Percentiles rank a stretch among this genome's conserved stretches.
These are phyloP conservation scores for Pythium aristosporum DNA, from an alignment of 352 stramenopile genomes.

Conservation along the genomic window DNA sequence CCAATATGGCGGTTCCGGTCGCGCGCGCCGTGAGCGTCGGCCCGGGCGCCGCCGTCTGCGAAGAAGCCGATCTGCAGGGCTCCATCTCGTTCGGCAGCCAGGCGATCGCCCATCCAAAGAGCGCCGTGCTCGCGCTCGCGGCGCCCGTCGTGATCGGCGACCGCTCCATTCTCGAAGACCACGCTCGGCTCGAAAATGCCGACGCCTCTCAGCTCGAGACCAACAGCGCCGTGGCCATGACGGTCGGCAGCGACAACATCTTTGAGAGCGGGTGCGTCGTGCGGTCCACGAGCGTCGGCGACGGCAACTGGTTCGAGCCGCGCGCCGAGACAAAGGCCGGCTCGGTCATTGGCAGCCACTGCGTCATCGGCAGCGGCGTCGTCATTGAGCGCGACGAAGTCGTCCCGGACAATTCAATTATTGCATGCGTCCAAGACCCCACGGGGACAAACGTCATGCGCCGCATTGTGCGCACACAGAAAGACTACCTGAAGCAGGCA, in stretches of 20 bases:
- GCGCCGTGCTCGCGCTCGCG: constrained; percentile 28
- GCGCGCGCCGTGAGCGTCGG: constrained; percentile 24
- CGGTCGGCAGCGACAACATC: constrained; percentile 64
- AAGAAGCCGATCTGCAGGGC: constrained; percentile 34
- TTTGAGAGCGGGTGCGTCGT: constrained; percentile 81
- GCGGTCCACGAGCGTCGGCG: constrained; percentile 48
- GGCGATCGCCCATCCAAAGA: constrained; percentile 32
- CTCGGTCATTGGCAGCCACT: constrained; percentile 77
- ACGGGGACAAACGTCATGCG: constrained; percentile 2
- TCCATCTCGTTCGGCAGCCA: constrained; percentile 31
- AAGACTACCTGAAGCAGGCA: constrained; percentile 62
- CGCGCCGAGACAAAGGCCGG: constrained; percentile 46
- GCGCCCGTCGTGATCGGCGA: constrained; percentile 66
- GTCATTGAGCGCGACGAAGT: constrained; percentile 59
- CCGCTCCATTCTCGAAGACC: constrained; percentile 61
- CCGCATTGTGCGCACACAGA: constrained; percentile 56
- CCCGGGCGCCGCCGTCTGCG: constrained; percentile 32
- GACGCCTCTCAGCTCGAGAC: constrained; percentile 23
- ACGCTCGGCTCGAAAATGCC: constrained; percentile 38
- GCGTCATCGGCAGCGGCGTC: constrained; percentile 79
- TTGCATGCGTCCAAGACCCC: constrained; percentile 57
- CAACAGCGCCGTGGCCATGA: constrained; percentile 36
- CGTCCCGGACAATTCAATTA: constrained; percentile 70
- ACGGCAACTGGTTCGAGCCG: constrained; percentile 80
- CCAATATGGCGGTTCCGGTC: background rate